These are phyloP conservation scores for Penicillium mononematosum DNA, from an alignment of 495 filamentous ascomycete genomes.

Conservation along the genomic window DNA sequence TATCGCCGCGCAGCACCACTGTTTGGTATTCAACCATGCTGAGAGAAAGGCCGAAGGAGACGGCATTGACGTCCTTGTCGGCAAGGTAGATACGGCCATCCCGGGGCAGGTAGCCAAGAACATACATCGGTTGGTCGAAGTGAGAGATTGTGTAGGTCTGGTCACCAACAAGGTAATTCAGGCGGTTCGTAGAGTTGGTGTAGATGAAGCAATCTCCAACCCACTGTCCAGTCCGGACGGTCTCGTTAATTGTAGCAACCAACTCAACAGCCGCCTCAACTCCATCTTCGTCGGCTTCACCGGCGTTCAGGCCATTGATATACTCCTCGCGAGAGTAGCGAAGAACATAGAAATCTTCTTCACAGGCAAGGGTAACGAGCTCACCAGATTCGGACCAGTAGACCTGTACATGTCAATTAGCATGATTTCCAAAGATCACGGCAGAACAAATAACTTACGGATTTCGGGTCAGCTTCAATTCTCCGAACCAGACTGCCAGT, in stretches of 20 bases:
- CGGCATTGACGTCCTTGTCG: conserved; percentile 90
- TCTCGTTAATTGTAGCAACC: conserved; percentile 91
- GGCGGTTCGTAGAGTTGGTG: conserved; percentile 91
- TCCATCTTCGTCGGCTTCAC: conserved; percentile 87
- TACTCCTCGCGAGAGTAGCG: conserved; percentile 88
- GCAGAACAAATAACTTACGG: conserved; percentile 43
- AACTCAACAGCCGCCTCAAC: conserved; percentile 97
- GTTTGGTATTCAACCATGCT: conserved; percentile 98
- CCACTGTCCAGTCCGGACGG: conserved; percentile 93
- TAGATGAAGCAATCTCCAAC: conserved; percentile 99
- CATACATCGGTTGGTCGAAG: conserved; percentile 92
- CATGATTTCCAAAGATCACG: conserved; percentile 11
- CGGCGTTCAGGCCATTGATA: conserved; percentile 73
- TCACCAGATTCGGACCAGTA: conserved; percentile 98
- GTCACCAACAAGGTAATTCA: conserved; percentile 98
- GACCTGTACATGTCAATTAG: conserved; percentile 52
- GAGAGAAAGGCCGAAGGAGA: conserved; percentile 87
- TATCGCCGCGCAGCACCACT: conserved; percentile 88
- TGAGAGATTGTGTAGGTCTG: conserved; percentile 98
- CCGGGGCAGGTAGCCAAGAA: conserved; percentile 90
- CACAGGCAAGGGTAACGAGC: conserved; percentile 86
- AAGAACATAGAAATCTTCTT: conserved; percentile 93
- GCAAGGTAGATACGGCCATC: conserved; percentile 90
- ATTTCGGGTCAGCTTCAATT: conserved; percentile 91
- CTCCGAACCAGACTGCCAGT: conserved; percentile 83